Base-by-base conservation (phyloP, 1,284 basidiomycete genomes). In the Melampsora americana region DNA sequence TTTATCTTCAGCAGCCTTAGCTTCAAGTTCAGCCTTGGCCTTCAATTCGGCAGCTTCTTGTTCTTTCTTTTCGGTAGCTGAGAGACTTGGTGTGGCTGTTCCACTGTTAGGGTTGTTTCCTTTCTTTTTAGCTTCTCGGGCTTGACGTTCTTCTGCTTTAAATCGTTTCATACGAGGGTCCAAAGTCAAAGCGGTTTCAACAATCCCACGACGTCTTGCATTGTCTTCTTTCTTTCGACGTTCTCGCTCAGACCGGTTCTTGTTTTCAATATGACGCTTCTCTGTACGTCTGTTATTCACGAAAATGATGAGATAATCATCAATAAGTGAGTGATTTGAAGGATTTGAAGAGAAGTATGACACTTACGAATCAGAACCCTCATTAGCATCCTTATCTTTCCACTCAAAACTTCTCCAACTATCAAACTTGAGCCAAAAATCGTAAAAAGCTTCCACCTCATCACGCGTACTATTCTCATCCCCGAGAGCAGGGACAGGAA, bases 371-470 rank as follows among this genome's bases (percentile, higher is more conserved):
- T 99, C 95, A 79, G 91, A 92, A 35, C 95, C 95, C 85, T 99
- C 95, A 84, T 97, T 97, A 79, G 93, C 90, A 84, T 99, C 95
- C 87, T 99, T 99, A 86, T 99, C 95, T 80, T 92, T 86, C 87
- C 95, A 98, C 85, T 99, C 95, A 83, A 99, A 99, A 84, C 90
- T 92, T 79, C 96, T 87, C 96, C 96, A 99, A 81, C 90, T 92
- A 84, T 98, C 95, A 84, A 99, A 97, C 87, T 96, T 96, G 87
- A 98, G 98, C 92, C 93, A 99, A 84, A 95, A 97, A 85, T 97
- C 91, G 86, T 98, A 99, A 86, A 99, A 98, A 23, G 86, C 87
- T 84, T 97, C 92, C 78, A 98, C 95, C 77, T 89, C 87, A 77
- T 89, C 88, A 84, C 95, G 95, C 78, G 88, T 83, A 30, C 90